These are phyloP conservation scores for Acacia acuminata DNA, from an alignment of 306 rosid genomes.

Conservation along the genomic window DNA sequence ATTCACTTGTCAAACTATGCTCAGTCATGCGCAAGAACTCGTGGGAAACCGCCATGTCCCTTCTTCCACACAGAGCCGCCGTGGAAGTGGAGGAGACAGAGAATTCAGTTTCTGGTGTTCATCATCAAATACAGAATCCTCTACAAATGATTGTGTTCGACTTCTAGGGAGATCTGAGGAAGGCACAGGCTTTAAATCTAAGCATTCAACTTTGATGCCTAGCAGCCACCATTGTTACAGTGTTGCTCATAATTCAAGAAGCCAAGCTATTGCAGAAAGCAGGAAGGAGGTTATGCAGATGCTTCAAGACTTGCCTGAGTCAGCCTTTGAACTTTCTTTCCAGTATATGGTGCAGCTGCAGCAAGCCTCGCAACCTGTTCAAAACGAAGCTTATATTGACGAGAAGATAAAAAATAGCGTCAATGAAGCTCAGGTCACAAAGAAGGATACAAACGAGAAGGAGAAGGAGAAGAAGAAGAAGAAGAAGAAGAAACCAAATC, in stretches of 20 bases:
- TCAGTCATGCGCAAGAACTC: conserved; percentile 25
- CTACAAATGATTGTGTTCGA: conserved; percentile 19
- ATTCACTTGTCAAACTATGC: conserved; percentile 46
- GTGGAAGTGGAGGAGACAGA: conserved; percentile 38
- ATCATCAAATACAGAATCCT: conserved; percentile 26
- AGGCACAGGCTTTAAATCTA: not conserved
- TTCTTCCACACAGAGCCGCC: conserved; percentile 23
- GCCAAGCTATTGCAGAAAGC: conserved; percentile 45
- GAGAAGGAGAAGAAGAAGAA: conserved; percentile 5
- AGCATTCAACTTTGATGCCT: conserved; percentile 41
- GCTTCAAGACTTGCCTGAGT: conserved; percentile 57
- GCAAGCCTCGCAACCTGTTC: conserved; percentile 26
- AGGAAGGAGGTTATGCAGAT: conserved; percentile 59
- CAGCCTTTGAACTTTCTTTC: conserved; percentile 67
- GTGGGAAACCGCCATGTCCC: conserved; percentile 15
- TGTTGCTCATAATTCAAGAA: conserved; percentile 39
- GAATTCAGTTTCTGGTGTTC: conserved; percentile 63
- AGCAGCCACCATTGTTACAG: conserved; percentile 25
- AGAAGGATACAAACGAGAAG: conserved; percentile 35
- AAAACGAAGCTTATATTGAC: conserved; percentile 26
- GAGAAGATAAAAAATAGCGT: conserved; percentile 1
- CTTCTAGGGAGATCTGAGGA: conserved; percentile 16
- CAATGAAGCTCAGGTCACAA: conserved; percentile 25
- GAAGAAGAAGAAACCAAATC: conserved; percentile 33
- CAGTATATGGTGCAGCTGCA: conserved; percentile 60